A percentile compares a stretch with the other conserved stretches of the same genome.
Evolutionary conservation across 73 alveolate species (phyloP).

Genomic region (Paraurostyla sp.): DNA sequence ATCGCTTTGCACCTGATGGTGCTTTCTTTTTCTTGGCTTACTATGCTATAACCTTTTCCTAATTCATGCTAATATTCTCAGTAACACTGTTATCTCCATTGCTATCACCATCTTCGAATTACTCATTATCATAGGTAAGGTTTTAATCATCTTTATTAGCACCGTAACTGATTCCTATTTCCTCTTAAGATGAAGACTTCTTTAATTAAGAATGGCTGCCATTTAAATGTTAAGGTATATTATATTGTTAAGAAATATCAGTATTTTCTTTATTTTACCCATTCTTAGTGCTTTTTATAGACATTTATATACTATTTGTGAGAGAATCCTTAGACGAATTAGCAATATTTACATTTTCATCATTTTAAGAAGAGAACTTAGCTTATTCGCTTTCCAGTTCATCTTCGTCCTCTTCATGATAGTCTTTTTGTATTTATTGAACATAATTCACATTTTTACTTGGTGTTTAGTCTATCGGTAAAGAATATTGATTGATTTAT

Average conservation of each 20-base stretch:
- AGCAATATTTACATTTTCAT: too few species aligned
- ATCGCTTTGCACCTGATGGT: not conserved
- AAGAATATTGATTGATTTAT: too few species aligned
- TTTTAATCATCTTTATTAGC: not conserved
- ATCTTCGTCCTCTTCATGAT: too few species aligned
- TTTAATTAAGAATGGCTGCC: not conserved
- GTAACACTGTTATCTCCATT: not conserved
- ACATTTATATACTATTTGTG: too few species aligned
- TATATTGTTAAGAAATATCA: not conserved
- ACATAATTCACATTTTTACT: too few species aligned
- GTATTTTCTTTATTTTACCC: not conserved
- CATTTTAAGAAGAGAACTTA: too few species aligned
- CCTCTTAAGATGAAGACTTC: not conserved
- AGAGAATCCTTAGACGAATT: too few species aligned
- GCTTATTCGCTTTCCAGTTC: too few species aligned
- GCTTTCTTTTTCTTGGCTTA: not conserved
- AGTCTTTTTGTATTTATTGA: too few species aligned
- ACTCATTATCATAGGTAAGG: not conserved
- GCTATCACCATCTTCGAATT: slow-evolving; percentile 2
- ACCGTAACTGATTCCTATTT: not conserved
- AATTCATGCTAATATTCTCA: not conserved
- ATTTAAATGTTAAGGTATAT: not conserved
- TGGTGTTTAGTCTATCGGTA: too few species aligned
- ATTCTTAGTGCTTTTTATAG: too few species aligned
- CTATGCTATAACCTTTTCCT: not conserved